Percentiles rank a stretch among this genome's conserved stretches.
These are phyloP conservation scores for Calocybe gangraenosa DNA, from an alignment of 768 basidiomycete species.

Conservation along the genomic window DNA sequence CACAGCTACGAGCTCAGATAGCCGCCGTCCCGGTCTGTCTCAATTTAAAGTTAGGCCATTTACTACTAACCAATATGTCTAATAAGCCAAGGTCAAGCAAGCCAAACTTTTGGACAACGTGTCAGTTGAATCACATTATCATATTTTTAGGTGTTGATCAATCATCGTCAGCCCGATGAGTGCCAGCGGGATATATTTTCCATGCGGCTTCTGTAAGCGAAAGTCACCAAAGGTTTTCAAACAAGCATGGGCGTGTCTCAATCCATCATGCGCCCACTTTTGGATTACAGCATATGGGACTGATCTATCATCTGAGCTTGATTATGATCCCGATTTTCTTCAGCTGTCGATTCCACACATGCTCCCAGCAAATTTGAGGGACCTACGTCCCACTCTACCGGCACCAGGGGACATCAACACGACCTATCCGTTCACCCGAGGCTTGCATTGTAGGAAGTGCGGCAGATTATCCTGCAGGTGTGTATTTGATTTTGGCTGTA, in stretches of 20 bases:
- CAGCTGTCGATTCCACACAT: conserved; percentile 26
- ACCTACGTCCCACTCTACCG: conserved; percentile 34
- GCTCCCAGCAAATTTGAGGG: conserved; percentile 29
- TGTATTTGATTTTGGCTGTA: conserved; percentile 11
- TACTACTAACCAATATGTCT: too few relatives aligned
- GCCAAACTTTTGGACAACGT: not conserved
- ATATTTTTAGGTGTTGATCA: not conserved
- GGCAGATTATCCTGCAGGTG: conserved; percentile 76
- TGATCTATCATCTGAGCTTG: conserved; percentile 30
- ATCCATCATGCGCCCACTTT: conserved; percentile 52
- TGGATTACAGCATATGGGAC: conserved; percentile 36
- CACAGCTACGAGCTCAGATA: too few relatives aligned
- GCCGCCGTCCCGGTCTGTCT: too few relatives aligned
- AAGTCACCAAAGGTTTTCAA: conserved; percentile 51
- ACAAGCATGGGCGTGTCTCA: conserved; percentile 60
- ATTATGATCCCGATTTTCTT: conserved; percentile 48
- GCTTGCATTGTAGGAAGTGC: conserved; percentile 65
- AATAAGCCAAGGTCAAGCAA: not conserved
- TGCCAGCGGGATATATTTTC: conserved; percentile 16
- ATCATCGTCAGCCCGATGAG: conserved; percentile 14
- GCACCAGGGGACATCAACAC: conserved; percentile 40
- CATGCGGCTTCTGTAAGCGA: conserved; percentile 40
- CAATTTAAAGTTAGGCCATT: too few relatives aligned
- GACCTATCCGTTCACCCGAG: conserved; percentile 53
- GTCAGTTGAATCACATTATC: not conserved